Conservation (phyloP, 2,329 filamentous ascomycete species). For the Sporothrix globosa region DNA sequence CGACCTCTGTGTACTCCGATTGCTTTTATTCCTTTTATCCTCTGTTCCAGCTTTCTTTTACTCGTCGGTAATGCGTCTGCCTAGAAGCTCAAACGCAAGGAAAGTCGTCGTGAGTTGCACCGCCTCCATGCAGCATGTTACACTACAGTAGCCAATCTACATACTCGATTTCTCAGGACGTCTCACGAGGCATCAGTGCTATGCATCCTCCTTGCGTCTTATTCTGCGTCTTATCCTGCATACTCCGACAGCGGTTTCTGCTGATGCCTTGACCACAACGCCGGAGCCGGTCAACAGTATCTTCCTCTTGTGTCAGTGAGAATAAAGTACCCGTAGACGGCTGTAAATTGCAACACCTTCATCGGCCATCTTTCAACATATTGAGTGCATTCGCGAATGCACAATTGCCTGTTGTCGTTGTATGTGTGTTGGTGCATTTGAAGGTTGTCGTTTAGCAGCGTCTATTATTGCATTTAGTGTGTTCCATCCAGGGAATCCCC, state of each 20-base stretch:
- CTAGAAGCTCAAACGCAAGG: not conserved
- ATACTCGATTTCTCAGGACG: not conserved
- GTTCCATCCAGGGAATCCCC: not conserved
- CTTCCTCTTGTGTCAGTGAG: not conserved
- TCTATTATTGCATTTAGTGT: not conserved
- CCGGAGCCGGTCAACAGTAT: not conserved
- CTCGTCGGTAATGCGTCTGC: constrained; percentile 1
- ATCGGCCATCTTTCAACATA: too few relatives aligned
- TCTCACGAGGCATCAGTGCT: not conserved
- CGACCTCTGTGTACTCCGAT: not conserved
- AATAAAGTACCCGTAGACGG: too few relatives aligned
- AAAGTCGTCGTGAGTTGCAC: not conserved
- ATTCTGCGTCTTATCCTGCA: not conserved
- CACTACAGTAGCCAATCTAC: not conserved
- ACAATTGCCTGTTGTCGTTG: not conserved
- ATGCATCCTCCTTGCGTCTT: not conserved
- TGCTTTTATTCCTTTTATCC: not conserved
- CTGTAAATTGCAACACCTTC: not conserved
- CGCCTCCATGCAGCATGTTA: not conserved
- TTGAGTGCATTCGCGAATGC: not conserved
- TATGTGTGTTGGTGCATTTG: not conserved
- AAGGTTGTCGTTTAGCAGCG: not conserved
- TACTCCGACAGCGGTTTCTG: constrained; percentile 9
- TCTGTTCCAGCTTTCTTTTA: not conserved
- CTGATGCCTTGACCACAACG: not conserved